Evolutionary conservation across 1,139 yeast genomes (phyloP).

Genomic region (Neolecta irregularis): DNA sequence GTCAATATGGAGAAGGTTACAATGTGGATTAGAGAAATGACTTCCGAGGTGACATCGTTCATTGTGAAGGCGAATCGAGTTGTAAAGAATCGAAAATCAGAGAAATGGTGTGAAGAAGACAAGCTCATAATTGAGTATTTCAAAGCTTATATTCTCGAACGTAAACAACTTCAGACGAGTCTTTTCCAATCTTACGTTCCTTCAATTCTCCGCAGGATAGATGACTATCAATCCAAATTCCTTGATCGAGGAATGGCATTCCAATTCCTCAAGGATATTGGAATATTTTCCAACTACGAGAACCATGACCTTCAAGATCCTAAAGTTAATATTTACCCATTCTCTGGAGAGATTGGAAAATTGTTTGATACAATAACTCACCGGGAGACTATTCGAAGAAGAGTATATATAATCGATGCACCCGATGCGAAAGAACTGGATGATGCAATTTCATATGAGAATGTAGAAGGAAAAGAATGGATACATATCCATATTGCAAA

Average conservation of each 20-base stretch:
- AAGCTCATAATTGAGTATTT: constrained; percentile 1
- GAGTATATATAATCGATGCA: constrained; percentile 71
- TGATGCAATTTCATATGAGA: constrained; percentile 65
- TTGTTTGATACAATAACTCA: not conserved
- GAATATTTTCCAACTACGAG: constrained; percentile 1
- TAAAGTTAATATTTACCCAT: constrained; percentile 1
- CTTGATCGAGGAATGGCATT: constrained; percentile 2
- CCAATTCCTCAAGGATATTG: constrained; percentile 2
- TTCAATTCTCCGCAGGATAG: not conserved
- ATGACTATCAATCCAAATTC: not conserved
- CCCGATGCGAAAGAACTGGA: constrained; percentile 78
- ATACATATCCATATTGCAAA: constrained; percentile 74
- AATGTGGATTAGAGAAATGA: no score
- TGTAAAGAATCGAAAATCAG: no score
- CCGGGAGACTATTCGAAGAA: not conserved
- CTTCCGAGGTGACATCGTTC: no score
- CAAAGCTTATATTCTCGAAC: constrained; percentile 2
- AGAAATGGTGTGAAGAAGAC: no score
- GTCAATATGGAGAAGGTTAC: no score
- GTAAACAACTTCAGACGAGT: constrained; percentile 2
- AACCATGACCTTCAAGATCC: not conserved
- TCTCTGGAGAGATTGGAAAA: not conserved
- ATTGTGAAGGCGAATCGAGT: no score
- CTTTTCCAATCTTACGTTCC: constrained; percentile 1
- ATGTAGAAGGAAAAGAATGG: constrained; percentile 23